These are phyloP conservation scores for Fusarium acutatum DNA, from an alignment of 2,329 filamentous ascomycete genomes.

Conservation along the genomic window DNA sequence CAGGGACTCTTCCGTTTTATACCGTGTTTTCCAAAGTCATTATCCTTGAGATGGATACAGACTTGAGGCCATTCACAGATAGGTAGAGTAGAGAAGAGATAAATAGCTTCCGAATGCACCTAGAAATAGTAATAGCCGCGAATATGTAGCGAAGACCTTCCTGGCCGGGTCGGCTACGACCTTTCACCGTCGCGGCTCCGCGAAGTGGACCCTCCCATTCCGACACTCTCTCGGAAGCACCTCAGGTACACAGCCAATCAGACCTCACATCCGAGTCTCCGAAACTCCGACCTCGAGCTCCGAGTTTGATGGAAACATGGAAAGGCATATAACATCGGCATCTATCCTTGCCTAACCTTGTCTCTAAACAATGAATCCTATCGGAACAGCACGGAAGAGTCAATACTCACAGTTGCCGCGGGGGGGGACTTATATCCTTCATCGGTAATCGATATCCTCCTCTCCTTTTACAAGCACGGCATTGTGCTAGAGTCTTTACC, in stretches of 20 bases:
- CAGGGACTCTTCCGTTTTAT: not conserved
- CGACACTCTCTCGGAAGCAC: not conserved
- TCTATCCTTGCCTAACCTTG: not conserved
- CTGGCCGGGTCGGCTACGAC: slow-evolving; percentile 3
- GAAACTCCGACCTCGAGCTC: slow-evolving; percentile 36
- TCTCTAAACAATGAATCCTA: not conserved
- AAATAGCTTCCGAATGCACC: not conserved
- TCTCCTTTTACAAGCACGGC: not conserved
- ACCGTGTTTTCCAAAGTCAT: not conserved
- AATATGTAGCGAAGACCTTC: not conserved
- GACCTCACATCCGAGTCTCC: slow-evolving; percentile 30
- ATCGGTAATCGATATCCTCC: not conserved
- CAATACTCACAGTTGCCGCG: not conserved
- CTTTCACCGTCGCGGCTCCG: slow-evolving; percentile 30
- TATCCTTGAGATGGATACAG: rapidly evolving
- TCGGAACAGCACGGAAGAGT: slow-evolving; percentile 12
- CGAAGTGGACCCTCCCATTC: slow-evolving; percentile 10
- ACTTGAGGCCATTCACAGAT: not conserved
- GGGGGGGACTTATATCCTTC: not conserved
- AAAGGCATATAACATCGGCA: slow-evolving; percentile 18
- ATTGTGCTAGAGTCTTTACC: not conserved
- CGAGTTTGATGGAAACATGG: slow-evolving; percentile 28
- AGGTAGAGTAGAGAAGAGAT: rapidly evolving
- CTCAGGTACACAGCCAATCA: slow-evolving; percentile 1
- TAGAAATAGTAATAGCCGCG: not conserved